phyloP scores from a whole-genome alignment of 1,139 yeast species.

The Suhomyces wounanorum region DNA sequence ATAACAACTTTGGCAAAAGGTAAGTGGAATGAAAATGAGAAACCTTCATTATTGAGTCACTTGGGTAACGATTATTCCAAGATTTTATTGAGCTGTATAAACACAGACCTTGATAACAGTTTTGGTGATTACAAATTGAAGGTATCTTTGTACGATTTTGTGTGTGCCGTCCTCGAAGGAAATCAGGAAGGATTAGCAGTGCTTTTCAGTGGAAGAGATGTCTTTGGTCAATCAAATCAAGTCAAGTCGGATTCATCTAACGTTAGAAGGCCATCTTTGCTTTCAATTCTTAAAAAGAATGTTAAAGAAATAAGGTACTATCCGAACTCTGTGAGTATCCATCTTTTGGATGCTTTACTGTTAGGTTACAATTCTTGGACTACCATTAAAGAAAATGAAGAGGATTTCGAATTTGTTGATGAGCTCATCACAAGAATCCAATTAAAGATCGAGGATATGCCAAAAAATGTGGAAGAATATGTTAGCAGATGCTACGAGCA shows the following conservation, averaged over 20 bases:
- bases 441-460: slow-evolving; percentile 25
- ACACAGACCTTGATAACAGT: slow-evolving; percentile 59
- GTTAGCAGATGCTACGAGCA: slow-evolving; percentile 56
- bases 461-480: slow-evolving; percentile 26
- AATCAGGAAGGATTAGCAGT: slow-evolving; percentile 87
- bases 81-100: slow-evolving; percentile 58
- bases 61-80: slow-evolving; percentile 67
- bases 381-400: slow-evolving; percentile 48
- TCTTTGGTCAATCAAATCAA: slow-evolving; percentile 32
- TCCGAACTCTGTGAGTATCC: slow-evolving; percentile 60
- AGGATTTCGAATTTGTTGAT: slow-evolving; percentile 53
- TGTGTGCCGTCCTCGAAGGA: slow-evolving; percentile 74
- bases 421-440: slow-evolving; percentile 48
- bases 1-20: slow-evolving; percentile 65
- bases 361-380: slow-evolving; percentile 72
- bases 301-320: slow-evolving; percentile 52
- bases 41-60: slow-evolving; percentile 82
- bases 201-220: slow-evolving; percentile 71
- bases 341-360: slow-evolving; percentile 65
- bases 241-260: slow-evolving; percentile 9
- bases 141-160: slow-evolving; percentile 64
- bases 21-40: slow-evolving; percentile 53
- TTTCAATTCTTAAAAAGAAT: slow-evolving; percentile 61
- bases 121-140: slow-evolving; percentile 59
- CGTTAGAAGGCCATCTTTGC: slow-evolving; percentile 42